A percentile compares a stretch with the other conserved stretches of the same genome.
Evolutionary conservation across 805 yeast genomes (phyloP).

Genomic region (Monosporozyma yasuniensis): DNA sequence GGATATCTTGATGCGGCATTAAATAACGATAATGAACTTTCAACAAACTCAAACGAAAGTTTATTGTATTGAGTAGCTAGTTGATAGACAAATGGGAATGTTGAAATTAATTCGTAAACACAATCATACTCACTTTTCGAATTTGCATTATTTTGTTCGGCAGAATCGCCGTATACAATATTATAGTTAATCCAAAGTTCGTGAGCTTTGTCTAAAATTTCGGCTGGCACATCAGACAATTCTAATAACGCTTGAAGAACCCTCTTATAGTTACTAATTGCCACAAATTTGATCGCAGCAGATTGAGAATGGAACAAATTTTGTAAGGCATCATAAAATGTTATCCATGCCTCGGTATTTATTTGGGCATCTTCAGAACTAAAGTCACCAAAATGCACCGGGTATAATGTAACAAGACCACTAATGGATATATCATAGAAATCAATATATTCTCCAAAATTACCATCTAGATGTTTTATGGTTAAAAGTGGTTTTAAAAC

Average conservation of each 20-base stretch:
- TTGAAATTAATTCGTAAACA: constrained; percentile 43
- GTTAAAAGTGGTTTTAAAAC: constrained; percentile 50
- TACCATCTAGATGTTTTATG: constrained; percentile 19
- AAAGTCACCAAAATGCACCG: constrained; percentile 40
- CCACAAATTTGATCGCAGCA: constrained; percentile 37
- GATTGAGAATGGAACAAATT: constrained; percentile 35
- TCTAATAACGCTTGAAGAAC: constrained; percentile 39
- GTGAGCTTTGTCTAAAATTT: constrained; percentile 33
- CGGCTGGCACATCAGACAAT: constrained; percentile 25
- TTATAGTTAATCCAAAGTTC: constrained; percentile 42
- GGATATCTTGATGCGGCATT: constrained; percentile 67
- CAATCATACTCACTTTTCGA: constrained; percentile 47
- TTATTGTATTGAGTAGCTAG: constrained; percentile 30
- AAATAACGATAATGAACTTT: constrained; percentile 47
- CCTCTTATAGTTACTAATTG: constrained; percentile 46
- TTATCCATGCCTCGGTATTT: constrained; percentile 42
- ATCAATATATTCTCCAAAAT: constrained; percentile 44
- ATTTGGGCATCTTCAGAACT: constrained; percentile 1
- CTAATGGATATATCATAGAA: constrained; percentile 51
- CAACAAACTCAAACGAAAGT: constrained; percentile 33
- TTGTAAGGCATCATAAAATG: constrained; percentile 43
- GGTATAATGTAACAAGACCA: constrained; percentile 58
- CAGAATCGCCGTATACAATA: constrained; percentile 37
- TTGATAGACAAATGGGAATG: constrained; percentile 42
- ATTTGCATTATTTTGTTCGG: constrained; percentile 19